Conservation (phyloP, 345 rosid genomes). For the Anastatica hierochuntica region DNA sequence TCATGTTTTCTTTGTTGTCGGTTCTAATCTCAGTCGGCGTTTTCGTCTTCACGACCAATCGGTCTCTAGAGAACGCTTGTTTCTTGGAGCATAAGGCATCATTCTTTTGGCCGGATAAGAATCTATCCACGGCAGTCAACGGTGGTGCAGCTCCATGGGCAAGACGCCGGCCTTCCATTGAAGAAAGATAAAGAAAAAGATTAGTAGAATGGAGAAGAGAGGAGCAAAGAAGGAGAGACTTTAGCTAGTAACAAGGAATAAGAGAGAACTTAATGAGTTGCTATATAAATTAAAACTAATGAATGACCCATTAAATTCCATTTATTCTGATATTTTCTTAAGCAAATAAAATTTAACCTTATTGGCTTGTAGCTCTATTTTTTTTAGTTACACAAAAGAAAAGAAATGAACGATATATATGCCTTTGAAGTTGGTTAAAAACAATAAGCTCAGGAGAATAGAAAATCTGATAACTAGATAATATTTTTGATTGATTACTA, state of each 20-base stretch:
- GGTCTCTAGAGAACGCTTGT: conserved; percentile 17
- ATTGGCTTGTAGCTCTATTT: no score
- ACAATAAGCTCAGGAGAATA: background rate
- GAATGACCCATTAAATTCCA: conserved; percentile 17
- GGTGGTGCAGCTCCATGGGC: conserved; percentile 41
- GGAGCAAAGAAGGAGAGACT: conserved; percentile 15
- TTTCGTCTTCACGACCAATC: conserved; percentile 11
- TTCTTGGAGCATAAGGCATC: conserved; percentile 18
- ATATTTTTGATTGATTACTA: conserved; percentile 10
- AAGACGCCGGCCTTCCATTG: conserved; percentile 24
- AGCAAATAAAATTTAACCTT: background rate
- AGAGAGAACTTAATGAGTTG: conserved; percentile 18
- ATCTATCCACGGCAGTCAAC: conserved; percentile 72
- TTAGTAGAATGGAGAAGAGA: conserved; percentile 17
- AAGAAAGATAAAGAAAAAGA: background rate
- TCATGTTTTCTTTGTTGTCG: conserved; percentile 30
- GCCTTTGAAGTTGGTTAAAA: background rate
- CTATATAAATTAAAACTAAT: conserved; percentile 16
- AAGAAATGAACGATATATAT: background rate
- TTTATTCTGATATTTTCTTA: background rate
- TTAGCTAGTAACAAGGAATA: conserved; percentile 10
- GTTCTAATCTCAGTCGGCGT: conserved; percentile 3
- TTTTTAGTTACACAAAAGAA: background rate
- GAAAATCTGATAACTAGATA: conserved; percentile 6
- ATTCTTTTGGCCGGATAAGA: conserved; percentile 43